phyloP scores from a whole-genome alignment of 179 eudicot genomes.

The Heliamphora pulchella region DNA sequence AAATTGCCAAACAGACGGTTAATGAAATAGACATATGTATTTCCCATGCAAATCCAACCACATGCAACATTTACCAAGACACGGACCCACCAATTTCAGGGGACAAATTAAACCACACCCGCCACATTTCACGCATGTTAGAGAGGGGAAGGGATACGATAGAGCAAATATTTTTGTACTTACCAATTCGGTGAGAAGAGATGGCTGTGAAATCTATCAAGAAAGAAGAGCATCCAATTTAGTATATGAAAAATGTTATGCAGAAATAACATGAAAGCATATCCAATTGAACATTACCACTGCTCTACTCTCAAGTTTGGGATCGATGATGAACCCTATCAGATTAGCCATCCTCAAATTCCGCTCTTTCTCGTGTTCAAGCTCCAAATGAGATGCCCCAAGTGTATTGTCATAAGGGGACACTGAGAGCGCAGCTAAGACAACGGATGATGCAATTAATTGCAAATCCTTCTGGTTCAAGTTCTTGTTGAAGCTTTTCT shows the following conservation, averaged over 20 bases:
- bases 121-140: too few relatives aligned
- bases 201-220: slow-evolving; percentile 73
- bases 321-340: slow-evolving; percentile 74
- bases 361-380: slow-evolving; percentile 76
- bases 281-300: slow-evolving; percentile 41
- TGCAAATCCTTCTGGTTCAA: slow-evolving; percentile 87
- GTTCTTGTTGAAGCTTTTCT: slow-evolving; percentile 82
- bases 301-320: slow-evolving; percentile 72
- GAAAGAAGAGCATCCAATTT: slow-evolving; percentile 13
- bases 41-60: too few relatives aligned
- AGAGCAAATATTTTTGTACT: slow-evolving; percentile 21
- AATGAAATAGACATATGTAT: too few relatives aligned
- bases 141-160: background rate
- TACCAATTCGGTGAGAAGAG: slow-evolving; percentile 76
- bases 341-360: slow-evolving; percentile 71
- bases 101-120: too few relatives aligned
- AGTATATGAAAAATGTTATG: slow-evolving; percentile 5
- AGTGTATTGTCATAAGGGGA: slow-evolving; percentile 66
- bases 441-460: slow-evolving; percentile 79
- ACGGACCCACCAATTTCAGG: too few relatives aligned
- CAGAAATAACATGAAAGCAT: background rate
- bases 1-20: too few relatives aligned
- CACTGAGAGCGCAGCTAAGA: slow-evolving; percentile 77
- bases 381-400: slow-evolving; percentile 79
- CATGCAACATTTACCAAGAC: too few relatives aligned